These are phyloP conservation scores for Neurospora terricola DNA, from an alignment of 495 filamentous ascomycete genomes.

Conservation along the genomic window DNA sequence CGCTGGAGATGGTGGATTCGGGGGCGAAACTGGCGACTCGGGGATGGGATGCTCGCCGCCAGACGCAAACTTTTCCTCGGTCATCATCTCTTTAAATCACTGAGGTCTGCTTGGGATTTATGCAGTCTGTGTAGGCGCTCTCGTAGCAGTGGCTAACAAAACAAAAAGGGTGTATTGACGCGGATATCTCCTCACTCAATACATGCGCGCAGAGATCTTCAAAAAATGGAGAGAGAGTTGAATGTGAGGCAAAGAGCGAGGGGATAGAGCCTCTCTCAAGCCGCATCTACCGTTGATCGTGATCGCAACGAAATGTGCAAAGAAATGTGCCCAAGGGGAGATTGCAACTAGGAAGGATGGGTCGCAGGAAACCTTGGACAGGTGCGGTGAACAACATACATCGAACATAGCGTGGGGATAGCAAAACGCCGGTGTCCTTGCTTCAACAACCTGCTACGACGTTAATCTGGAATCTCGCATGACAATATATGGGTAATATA, in stretches of 20 bases:
- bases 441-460: background rate
- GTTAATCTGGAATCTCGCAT: background rate
- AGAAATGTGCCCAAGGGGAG: background rate
- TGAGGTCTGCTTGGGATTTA: background rate
- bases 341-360: background rate
- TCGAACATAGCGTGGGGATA: background rate
- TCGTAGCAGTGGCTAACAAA: background rate
- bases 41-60: background rate
- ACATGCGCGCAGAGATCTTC: background rate
- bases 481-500: background rate
- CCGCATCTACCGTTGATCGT: background rate
- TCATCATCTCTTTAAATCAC: background rate
- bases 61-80: background rate
- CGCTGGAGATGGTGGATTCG: background rate
- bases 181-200: background rate
- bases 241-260: background rate
- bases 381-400: background rate
- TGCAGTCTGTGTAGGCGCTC: background rate
- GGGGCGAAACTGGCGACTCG: background rate
- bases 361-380: background rate
- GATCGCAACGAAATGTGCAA: background rate
- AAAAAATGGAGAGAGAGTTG: background rate
- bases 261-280: background rate
- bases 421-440: background rate
- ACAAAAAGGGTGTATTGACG: background rate